Conservation (phyloP, 768 basidiomycete species). For the Mycena galericulata region DNA sequence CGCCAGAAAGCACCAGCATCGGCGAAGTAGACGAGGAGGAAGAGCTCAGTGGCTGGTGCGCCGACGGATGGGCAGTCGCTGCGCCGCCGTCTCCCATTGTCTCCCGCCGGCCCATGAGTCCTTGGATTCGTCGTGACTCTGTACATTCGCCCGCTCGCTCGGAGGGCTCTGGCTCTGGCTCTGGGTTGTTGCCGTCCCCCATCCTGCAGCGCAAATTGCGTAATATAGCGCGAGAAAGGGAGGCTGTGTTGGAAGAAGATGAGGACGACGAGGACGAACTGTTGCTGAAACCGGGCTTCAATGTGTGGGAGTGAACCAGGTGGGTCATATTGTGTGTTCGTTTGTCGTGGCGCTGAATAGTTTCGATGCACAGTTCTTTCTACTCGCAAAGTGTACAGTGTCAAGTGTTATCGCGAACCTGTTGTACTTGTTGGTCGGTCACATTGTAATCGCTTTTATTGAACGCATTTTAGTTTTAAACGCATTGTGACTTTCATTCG, state of each 20-base stretch:
- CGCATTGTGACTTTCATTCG: too few species aligned
- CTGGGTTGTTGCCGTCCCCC: conserved; percentile 27
- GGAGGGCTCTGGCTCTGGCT: background rate
- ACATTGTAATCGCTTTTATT: background rate
- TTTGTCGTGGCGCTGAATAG: background rate
- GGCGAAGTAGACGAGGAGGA: conserved; percentile 31
- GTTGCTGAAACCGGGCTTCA: conserved; percentile 35
- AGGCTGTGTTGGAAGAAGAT: conserved; percentile 22
- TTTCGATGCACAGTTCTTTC: background rate
- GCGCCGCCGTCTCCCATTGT: conserved; percentile 52
- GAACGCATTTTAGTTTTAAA: background rate
- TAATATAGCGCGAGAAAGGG: background rate
- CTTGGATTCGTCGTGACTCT: background rate
- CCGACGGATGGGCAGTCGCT: conserved; percentile 50
- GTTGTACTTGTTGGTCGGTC: too few species aligned
- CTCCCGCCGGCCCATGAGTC: conserved; percentile 40
- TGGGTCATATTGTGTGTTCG: background rate
- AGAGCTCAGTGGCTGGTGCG: conserved; percentile 37
- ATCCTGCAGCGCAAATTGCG: conserved; percentile 6
- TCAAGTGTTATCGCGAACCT: too few species aligned
- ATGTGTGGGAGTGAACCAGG: conserved; percentile 31
- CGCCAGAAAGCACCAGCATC: conserved; percentile 27
- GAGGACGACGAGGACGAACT: conserved; percentile 42
- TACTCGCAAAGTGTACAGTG: too few species aligned
- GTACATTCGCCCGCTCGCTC: background rate